Base-by-base conservation (phyloP, 108 stramenopile genomes). In the Nitzschia palea region DNA sequence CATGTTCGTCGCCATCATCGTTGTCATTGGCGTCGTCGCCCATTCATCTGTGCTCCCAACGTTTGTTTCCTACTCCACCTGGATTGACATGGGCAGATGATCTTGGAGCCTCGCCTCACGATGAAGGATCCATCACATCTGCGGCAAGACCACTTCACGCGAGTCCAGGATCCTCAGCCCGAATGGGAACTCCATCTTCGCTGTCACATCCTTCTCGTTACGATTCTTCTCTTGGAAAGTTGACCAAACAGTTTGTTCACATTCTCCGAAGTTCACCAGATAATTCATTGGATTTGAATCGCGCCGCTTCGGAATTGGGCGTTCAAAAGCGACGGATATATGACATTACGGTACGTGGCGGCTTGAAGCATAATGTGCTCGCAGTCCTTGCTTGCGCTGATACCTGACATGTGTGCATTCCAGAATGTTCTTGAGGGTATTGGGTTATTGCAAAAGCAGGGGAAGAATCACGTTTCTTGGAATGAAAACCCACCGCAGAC, bases 281-380 rank as follows among this genome's bases (percentile, higher is more conserved):
- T 6, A 78, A 81, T 57, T 73, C 76, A n/a, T 68, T 97, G 55
- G 97, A 97, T 80, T 75, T 97, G 55, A 97, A 97, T 65, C 74
- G 79, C 5, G 97, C 97, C 6, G 94, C 90, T 0, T 70, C 71
- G 28, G 82, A 88, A 44, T 64, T 97, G 68, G 78, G 82, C 30
- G 95, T 97, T 27, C 94, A 95, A 64, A 97, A 97, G 65, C 79
- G 96, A 23, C 86, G 96, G 0, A 95, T 97, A 65, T 97, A 97
- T 61, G 96, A 97, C 68, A 97, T 97, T 61, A 95, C 95, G 55
- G 74, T 76, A 57, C 20, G 73, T 57, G 3, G 5, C 22, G 40
- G 5, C 40, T 1, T 67, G 65, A 20, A 36, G 26, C 28, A 9
- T 12, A 28, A 28, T 5, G 32, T 50, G 1, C 18, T 48, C 1